These are phyloP conservation scores for Acanthamoeba lenticulata DNA, from an alignment of 208 protist species.

Conservation along the genomic window DNA sequence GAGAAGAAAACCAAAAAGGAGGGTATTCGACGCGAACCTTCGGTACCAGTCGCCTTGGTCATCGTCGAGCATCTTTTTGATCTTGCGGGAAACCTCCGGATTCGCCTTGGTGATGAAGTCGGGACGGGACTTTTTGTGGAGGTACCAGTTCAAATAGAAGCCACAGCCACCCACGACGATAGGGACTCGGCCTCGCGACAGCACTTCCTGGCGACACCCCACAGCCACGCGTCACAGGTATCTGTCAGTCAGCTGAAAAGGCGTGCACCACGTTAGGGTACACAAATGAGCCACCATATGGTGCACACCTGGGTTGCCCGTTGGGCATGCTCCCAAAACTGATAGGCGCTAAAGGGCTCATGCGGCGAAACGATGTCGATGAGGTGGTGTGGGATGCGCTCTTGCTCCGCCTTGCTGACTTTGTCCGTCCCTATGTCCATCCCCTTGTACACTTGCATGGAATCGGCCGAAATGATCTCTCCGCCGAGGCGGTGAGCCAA, in stretches of 20 bases:
- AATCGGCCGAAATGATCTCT: slow-evolving; percentile 73
- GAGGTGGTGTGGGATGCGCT: slow-evolving; percentile 65
- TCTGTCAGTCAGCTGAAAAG: not conserved
- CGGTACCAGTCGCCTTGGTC: not conserved
- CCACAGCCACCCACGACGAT: slow-evolving; percentile 8
- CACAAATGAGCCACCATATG: too few species aligned
- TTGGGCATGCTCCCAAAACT: slow-evolving; percentile 53
- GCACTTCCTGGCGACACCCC: not conserved
- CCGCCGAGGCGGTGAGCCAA: slow-evolving; percentile 41
- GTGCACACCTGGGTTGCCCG: not conserved
- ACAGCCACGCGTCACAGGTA: not conserved
- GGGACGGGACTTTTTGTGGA: not conserved
- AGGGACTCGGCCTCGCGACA: not conserved
- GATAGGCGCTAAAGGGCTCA: not conserved
- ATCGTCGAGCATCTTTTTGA: not conserved
- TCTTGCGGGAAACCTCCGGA: not conserved
- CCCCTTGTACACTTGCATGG: slow-evolving; percentile 74
- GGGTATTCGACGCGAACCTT: not conserved
- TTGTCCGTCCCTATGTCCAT: slow-evolving; percentile 71
- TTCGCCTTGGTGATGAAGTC: not conserved
- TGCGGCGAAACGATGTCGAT: slow-evolving; percentile 6
- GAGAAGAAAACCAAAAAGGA: not conserved
- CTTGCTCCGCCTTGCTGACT: slow-evolving; percentile 5
- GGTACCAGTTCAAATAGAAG: slow-evolving; percentile 35
- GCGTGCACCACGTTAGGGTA: not conserved